Evolutionary conservation across 2,329 filamentous ascomycete species (phyloP), one percentile per base, ranked within the genome.

Genomic region (Erysiphe pulchra): DNA sequence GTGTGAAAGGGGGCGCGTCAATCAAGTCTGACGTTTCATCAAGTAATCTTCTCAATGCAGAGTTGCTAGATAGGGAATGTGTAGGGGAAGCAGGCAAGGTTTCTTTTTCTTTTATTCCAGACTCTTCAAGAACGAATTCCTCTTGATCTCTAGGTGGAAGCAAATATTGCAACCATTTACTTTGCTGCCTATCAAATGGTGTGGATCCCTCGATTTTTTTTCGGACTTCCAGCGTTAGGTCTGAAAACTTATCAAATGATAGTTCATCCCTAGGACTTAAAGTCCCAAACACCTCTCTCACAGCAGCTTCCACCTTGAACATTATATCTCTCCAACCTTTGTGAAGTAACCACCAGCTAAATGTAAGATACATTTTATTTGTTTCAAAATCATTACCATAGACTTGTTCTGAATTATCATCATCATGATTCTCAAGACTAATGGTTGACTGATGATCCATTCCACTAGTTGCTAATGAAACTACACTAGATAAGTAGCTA

Each of bases 341-440:
- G 62, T 98, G 87, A 42, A 98, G 68, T 42, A 98, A 65, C 86
- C 87, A 98, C 90, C 90, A 98, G 62, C 84, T 93, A 60, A 95
- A 92, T 37, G 86, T 92, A 43, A 98, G 68, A 58, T 95, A 98
- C 57, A 82, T 81, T 54, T 86, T 72, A 62, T 98, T 98, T 32
- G 85, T 92, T 60, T 94, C 86, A 53, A 93, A 94, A 61, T 98
- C 90, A 60, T 81, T 87, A 40, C 85, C 85, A 57, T 92, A 85
- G 4, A 76, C 71, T 54, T 86, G 80, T 46, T 87, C 81, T 16
- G 72, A 68, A 55, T 80, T 79, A 58, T 90, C 83, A 58, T 94
- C 86, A 58, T 94, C 87, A 56, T 92, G 77, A 60, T 95, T 90
- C 63, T 94, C 85, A 16, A 95, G 70, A 54, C 71, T 86, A 58